Conservation (phyloP, 192 early-diverging fungal genomes). For the Podila horticola region DNA sequence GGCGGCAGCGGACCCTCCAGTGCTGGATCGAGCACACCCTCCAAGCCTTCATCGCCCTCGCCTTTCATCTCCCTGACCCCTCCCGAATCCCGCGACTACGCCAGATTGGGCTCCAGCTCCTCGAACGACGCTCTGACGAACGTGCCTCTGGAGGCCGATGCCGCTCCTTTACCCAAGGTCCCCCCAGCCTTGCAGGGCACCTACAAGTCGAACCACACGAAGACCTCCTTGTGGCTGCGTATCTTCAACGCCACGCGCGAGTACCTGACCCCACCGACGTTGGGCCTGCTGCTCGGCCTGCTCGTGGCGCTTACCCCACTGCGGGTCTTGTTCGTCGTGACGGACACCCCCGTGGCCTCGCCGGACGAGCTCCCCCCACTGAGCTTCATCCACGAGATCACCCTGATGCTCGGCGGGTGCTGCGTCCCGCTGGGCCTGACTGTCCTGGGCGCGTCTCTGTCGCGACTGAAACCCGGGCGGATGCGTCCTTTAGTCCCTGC, state of each 20-base stretch:
- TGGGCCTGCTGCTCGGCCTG: slow-evolving; percentile 34
- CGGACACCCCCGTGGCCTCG: slow-evolving; percentile 17
- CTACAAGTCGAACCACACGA: slow-evolving; percentile 6
- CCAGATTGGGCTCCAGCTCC: too few relatives aligned
- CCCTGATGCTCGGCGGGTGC: slow-evolving; percentile 36
- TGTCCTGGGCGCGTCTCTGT: slow-evolving; percentile 37
- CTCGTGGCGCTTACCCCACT: slow-evolving; percentile 16
- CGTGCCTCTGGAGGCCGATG: not conserved
- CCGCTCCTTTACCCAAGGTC: slow-evolving; percentile 22
- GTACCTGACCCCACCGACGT: slow-evolving; percentile 41
- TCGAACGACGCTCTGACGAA: slow-evolving; percentile 1
- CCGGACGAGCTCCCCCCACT: slow-evolving; percentile 31
- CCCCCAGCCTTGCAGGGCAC: slow-evolving; percentile 23
- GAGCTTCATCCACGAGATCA: slow-evolving; percentile 40
- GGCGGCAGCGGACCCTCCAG: not conserved
- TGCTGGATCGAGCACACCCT: not conserved
- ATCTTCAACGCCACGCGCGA: slow-evolving; percentile 31
- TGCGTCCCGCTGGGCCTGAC: slow-evolving; percentile 43
- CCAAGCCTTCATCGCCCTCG: not conserved
- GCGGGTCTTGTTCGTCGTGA: slow-evolving; percentile 15
- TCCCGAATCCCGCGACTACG: not conserved
- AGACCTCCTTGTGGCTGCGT: slow-evolving; percentile 14
- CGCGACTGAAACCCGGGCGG: slow-evolving; percentile 38
- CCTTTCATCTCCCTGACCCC: slow-evolving; percentile 15
- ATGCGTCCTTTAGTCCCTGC: slow-evolving; percentile 38